Conservation (phyloP, 257 asterid species). For the Solanum appendiculatum region DNA sequence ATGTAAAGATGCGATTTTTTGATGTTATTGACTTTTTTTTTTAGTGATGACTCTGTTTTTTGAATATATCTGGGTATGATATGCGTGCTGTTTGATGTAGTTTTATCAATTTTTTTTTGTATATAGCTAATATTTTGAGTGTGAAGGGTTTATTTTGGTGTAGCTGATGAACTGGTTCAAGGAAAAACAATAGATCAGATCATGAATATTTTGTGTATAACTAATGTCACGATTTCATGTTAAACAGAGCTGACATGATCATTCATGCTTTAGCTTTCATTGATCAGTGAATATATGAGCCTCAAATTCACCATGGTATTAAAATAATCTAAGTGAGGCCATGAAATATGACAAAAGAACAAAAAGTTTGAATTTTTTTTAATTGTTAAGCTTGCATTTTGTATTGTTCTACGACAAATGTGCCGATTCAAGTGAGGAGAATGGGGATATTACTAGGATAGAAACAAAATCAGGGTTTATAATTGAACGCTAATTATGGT, state of each 20-base stretch:
- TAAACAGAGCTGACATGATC: neutral
- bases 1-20: constrained; percentile 6
- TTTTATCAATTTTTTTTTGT: neutral
- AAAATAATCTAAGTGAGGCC: too few species aligned
- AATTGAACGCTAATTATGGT: neutral
- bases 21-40: neutral
- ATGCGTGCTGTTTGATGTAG: neutral
- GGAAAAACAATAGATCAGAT: neutral
- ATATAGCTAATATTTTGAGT: neutral
- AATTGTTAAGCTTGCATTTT: neutral
- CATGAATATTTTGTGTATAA: too few species aligned
- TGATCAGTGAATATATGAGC: too few species aligned
- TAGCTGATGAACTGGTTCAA: neutral
- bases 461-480: neutral
- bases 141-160: neutral
- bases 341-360: neutral
- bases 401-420: neutral
- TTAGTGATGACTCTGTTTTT: neutral
- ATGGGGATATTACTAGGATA: neutral
- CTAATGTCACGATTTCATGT: neutral
- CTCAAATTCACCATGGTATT: too few species aligned
- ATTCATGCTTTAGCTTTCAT: neutral
- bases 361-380: neutral
- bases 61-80: neutral
- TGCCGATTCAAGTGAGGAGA: neutral